Percentiles rank a stretch among this genome's conserved stretches.
Conservation (phyloP, 2,329 filamentous ascomycete species). For the Blastomyces parvus region DNA sequence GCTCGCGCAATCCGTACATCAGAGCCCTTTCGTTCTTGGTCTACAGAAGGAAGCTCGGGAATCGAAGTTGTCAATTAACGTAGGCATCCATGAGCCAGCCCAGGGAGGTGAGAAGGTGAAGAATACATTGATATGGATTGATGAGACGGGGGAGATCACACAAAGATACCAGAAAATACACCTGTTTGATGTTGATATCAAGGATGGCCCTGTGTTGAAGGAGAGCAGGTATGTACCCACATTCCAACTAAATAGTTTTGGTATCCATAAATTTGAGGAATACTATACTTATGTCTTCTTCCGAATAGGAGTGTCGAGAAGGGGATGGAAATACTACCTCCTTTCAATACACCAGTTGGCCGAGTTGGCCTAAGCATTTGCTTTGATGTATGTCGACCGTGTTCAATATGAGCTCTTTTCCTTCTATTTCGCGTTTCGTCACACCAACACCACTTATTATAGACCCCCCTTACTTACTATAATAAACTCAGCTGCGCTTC, state of each 20-base stretch:
- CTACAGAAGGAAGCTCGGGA: constrained; percentile 58
- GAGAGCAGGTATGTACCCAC: constrained; percentile 44
- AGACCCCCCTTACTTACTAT: neutral
- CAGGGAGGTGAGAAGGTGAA: constrained; percentile 45
- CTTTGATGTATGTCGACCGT: constrained; percentile 56
- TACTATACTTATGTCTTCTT: neutral
- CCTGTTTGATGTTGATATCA: constrained; percentile 66
- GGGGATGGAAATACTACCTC: constrained; percentile 54
- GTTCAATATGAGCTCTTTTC: neutral
- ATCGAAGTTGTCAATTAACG: constrained; percentile 62
- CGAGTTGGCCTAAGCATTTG: constrained; percentile 74
- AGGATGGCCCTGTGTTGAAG: constrained; percentile 48
- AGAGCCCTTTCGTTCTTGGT: constrained; percentile 66
- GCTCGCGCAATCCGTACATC: constrained; percentile 57
- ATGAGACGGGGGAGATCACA: constrained; percentile 48
- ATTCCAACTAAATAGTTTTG: neutral
- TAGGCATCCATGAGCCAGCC: constrained; percentile 74
- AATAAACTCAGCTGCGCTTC: constrained; percentile 55
- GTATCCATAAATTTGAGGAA: too few species aligned
- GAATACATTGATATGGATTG: constrained; percentile 60
- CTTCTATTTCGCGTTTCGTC: neutral
- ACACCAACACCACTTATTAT: neutral
- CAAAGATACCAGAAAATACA: constrained; percentile 80
- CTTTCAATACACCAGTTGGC: constrained; percentile 65
- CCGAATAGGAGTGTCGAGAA: constrained; percentile 52